A percentile compares a stretch with the other conserved stretches of the same genome.
Evolutionary conservation across 768 basidiomycete genomes (phyloP).

Genomic region (Sutorius australiensis): DNA sequence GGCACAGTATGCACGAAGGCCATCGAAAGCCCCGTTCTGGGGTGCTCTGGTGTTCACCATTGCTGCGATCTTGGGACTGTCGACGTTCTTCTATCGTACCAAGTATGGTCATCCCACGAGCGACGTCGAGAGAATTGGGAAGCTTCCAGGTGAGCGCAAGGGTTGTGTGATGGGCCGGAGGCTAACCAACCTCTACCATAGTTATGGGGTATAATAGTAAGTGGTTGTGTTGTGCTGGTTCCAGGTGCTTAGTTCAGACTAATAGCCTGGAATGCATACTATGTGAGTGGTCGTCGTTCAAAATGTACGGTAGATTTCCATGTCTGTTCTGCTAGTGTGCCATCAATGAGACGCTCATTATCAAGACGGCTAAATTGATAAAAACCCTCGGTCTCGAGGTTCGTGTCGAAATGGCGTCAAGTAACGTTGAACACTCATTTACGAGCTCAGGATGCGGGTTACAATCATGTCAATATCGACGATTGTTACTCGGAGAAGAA

Average conservation of each 20-base stretch:
- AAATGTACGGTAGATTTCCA: not conserved
- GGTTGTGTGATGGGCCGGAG: not conserved
- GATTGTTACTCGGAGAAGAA: slow-evolving; percentile 64
- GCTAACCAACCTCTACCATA: slow-evolving; percentile 19
- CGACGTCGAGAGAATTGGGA: slow-evolving; percentile 27
- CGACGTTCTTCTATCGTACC: slow-evolving; percentile 11
- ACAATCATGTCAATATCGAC: slow-evolving; percentile 57
- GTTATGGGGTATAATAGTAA: slow-evolving; percentile 65
- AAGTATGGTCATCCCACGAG: not conserved
- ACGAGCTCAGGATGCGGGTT: slow-evolving; percentile 49
- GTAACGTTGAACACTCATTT: not conserved
- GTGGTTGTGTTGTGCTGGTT: slow-evolving; percentile 15
- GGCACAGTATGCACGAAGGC: not conserved
- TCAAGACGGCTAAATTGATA: slow-evolving; percentile 48
- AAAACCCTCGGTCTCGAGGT: slow-evolving; percentile 51
- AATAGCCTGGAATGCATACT: slow-evolving; percentile 67
- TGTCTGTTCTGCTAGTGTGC: slow-evolving; percentile 41
- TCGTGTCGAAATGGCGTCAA: slow-evolving; percentile 6
- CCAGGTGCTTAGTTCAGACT: slow-evolving; percentile 2
- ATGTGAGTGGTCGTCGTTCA: slow-evolving; percentile 36
- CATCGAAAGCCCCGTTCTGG: slow-evolving; percentile 4
- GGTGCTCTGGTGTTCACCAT: slow-evolving; percentile 15
- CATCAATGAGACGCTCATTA: slow-evolving; percentile 51
- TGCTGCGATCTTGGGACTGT: slow-evolving; percentile 19
- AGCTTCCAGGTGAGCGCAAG: slow-evolving; percentile 33